phyloP scores from a whole-genome alignment of 2,329 filamentous ascomycete genomes.

The Colletotrichum musicola region DNA sequence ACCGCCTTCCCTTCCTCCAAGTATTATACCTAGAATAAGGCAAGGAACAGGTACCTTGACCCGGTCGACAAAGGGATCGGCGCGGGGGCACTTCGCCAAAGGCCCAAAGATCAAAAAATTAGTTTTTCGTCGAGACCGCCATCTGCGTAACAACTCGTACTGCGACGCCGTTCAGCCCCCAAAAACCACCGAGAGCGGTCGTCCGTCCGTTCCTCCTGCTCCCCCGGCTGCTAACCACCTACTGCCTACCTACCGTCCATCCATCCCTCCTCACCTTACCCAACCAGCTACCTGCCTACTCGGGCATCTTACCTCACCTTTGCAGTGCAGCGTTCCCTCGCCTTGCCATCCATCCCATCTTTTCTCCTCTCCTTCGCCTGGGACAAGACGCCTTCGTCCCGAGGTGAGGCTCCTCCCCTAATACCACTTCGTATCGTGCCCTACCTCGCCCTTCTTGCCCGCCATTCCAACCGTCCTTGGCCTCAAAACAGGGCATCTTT shows the following conservation, averaged over 20 bases:
- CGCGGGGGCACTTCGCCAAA: conserved; percentile 14
- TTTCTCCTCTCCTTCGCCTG: conserved; percentile 7
- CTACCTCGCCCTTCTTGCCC: neutral
- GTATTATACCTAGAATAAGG: conserved; percentile 1
- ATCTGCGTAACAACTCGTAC: conserved; percentile 28
- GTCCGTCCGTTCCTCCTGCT: conserved; percentile 5
- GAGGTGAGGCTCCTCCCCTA: too few species aligned
- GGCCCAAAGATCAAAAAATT: neutral
- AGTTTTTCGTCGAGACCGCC: conserved; percentile 19
- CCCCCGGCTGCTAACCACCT: neutral
- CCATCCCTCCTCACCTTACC: conserved; percentile 1
- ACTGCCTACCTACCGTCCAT: conserved; percentile 4
- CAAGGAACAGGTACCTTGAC: neutral
- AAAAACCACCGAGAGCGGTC: conserved; percentile 26
- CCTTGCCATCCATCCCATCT: conserved; percentile 21
- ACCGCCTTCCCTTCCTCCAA: neutral
- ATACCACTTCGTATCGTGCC: neutral
- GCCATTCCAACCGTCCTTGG: neutral
- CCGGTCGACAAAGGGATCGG: conserved; percentile 11
- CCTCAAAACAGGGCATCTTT: neutral
- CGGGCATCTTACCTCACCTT: too few species aligned
- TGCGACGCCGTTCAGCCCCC: conserved; percentile 36
- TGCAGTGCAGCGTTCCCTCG: too few species aligned
- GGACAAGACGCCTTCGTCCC: neutral
- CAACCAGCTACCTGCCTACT: neutral